Evolutionary conservation across 305 asterid genomes (phyloP), one percentile per base, ranked within the genome.

Genomic region (Solanum aculeatissimum): DNA sequence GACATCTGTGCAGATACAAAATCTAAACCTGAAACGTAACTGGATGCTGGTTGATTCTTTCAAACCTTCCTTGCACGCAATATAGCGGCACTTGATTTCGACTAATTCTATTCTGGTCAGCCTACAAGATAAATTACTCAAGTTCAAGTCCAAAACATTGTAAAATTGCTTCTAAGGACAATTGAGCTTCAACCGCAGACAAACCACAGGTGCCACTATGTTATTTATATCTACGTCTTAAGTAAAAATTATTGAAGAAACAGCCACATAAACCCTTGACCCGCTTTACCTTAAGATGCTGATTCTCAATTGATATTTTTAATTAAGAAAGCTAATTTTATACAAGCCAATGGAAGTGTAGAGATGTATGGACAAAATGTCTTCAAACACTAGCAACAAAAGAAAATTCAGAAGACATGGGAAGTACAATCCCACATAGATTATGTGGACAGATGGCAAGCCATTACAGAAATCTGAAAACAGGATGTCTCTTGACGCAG

Each of bases 31-130:
- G 85, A 86, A 85, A 88, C 98, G 53, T 93, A 92, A 94, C 99
- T 93, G 99, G 99, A 91, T 94, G 99, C 86, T 93, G 95, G 87
- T 94, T 96, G 89, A 96, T 94, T 90, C 99, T 90, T 88, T 93
- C 97, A 90, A 93, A 94, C 93, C 97, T 93, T 91, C 99, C 98
- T 86, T 92, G 97, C 80, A 92, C 95, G 80, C 94, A 86, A 89
- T 95, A 96, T 63, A 93, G 95, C 42, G 99, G 99, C 88, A 93
- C 96, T 90, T 93, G 98, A 83, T 93, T 95, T 89, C 97, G 86
- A 83, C 92, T 93, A 69, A 96, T 91, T 75, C 98, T 88, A 85
- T 93, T 96, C 91, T 95, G 98, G 89, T 96, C 98, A 65, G 98
- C 92, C 98, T 96, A 92, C 40, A 82, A 91, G 66, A 42, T 68